These are phyloP conservation scores for Microbotryum saponariae DNA, from an alignment of 1,284 basidiomycete genomes.

Conservation along the genomic window DNA sequence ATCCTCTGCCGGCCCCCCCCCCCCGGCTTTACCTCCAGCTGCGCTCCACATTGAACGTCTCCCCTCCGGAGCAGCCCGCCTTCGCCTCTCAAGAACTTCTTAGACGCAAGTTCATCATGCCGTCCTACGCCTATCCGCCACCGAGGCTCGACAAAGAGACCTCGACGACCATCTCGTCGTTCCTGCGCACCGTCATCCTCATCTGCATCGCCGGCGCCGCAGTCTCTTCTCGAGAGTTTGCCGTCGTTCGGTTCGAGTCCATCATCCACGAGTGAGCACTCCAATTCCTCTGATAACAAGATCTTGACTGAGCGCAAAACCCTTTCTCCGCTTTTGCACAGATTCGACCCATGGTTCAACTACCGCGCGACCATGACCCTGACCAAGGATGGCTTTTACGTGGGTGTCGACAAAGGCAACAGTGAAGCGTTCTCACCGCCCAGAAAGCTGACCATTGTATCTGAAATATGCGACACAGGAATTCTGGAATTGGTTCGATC, in stretches of 20 bases:
- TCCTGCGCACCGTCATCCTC: slow-evolving; percentile 78
- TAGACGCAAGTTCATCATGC: slow-evolving; percentile 2
- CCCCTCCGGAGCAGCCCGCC: too few relatives aligned
- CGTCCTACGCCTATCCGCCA: slow-evolving; percentile 30
- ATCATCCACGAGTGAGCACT: slow-evolving; percentile 80
- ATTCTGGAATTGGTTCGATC: slow-evolving; percentile 99
- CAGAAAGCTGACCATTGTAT: neutral
- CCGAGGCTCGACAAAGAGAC: slow-evolving; percentile 11
- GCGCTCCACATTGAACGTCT: too few relatives aligned
- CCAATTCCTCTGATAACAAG: neutral
- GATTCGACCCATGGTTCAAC: slow-evolving; percentile 78
- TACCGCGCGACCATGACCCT: slow-evolving; percentile 77
- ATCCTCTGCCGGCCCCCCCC: too few relatives aligned
- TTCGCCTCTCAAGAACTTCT: too few relatives aligned
- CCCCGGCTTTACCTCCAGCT: too few relatives aligned
- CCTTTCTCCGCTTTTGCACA: neutral
- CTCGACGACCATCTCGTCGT: slow-evolving; percentile 56
- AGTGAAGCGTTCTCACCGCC: neutral
- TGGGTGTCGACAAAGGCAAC: slow-evolving; percentile 44
- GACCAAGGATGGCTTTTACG: slow-evolving; percentile 88
- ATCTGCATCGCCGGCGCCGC: slow-evolving; percentile 84
- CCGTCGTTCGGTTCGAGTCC: slow-evolving; percentile 96
- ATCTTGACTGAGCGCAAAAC: neutral
- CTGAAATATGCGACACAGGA: slow-evolving; percentile 51
- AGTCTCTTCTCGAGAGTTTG: slow-evolving; percentile 90